Base-by-base conservation (phyloP, 2,329 filamentous ascomycete genomes). In the Arthrobotrys musiformis region DNA sequence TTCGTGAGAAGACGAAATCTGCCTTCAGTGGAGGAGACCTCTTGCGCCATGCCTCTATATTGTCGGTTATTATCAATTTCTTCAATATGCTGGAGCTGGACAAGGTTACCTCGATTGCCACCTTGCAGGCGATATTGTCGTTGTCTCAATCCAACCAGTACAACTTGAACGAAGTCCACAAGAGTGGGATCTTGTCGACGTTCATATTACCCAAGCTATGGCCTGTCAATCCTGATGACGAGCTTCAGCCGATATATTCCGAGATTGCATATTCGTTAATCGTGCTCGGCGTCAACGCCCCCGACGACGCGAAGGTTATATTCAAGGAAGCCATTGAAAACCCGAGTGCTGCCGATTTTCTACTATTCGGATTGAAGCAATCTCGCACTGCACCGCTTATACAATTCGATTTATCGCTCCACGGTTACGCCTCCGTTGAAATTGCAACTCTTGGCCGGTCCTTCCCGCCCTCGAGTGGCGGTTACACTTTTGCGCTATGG, bases 401-500 rank as follows among this genome's bases (percentile, higher is more conserved):
- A 80, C 93, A 98, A 80, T 98, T 99, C 83, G 95, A 99, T 82
- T 86, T 99, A 22, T 95, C 93, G 0, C 85, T 93, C 15, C 88
- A 93, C 82, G 96, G 96, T 0, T 94, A 93, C 83, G 92, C 93
- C 13, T 97, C 95, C 0, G 89, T 98, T 78, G 96, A 99, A 82
- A 86, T 99, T 28, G 89, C 93, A 6, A 94, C 90, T n/a, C 86
- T 99, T 26, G 93, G 93, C 4, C 90, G 92, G 33, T 85, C 89
- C 1, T 99, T 99, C 81, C 96, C 95, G 9, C 93, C 95, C 0
- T 87, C 89, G 67, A 89, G 90, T 17, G 89, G 90, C 8, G 96
- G 95, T 19, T 99, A 98, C 84, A 97, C 93, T 0, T 91, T 99
- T 77, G 89, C 92, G 52, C 89, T 93, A 0, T 99, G 95, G 95